Evolutionary conservation across 2,329 filamentous ascomycete genomes (phyloP).

Genomic region (Colletotrichum sp.): DNA sequence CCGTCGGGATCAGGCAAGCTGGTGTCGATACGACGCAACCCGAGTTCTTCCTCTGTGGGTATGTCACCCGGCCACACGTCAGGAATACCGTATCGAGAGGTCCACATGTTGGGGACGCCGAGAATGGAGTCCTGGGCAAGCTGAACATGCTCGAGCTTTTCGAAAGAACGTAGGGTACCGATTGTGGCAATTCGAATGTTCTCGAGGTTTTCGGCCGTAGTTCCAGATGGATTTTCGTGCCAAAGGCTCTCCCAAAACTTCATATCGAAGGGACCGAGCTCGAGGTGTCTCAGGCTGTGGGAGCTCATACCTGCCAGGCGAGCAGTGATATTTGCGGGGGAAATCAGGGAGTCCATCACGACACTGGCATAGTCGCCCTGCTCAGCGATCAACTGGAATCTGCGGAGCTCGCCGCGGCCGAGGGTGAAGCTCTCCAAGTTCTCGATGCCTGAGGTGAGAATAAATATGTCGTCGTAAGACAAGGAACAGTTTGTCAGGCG

Average conservation of each 20-base stretch:
- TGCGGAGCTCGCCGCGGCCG: not conserved
- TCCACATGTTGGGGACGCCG: not conserved
- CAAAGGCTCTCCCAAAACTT: not conserved
- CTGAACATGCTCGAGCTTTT: not conserved
- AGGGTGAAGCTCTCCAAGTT: not conserved
- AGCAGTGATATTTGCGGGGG: not conserved
- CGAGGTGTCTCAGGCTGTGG: not conserved
- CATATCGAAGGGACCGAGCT: not conserved
- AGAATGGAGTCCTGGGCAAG: not conserved
- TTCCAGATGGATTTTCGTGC: fast-evolving
- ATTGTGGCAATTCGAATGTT: no score
- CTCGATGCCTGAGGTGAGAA: no score
- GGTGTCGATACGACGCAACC: not conserved
- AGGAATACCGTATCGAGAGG: fast-evolving
- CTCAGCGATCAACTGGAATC: not conserved
- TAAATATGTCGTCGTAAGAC: no score
- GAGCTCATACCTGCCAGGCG: fast-evolving
- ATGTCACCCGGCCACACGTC: not conserved
- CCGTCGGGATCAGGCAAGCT: not conserved
- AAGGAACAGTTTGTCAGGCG: not conserved
- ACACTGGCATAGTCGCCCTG: fast-evolving
- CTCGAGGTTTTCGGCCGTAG: fast-evolving
- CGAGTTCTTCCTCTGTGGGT: fast-evolving
- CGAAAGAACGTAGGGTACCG: not conserved
- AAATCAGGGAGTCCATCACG: fast-evolving